Evolutionary conservation across 768 basidiomycete species (phyloP).

Genomic region (Serendipita indica): DNA sequence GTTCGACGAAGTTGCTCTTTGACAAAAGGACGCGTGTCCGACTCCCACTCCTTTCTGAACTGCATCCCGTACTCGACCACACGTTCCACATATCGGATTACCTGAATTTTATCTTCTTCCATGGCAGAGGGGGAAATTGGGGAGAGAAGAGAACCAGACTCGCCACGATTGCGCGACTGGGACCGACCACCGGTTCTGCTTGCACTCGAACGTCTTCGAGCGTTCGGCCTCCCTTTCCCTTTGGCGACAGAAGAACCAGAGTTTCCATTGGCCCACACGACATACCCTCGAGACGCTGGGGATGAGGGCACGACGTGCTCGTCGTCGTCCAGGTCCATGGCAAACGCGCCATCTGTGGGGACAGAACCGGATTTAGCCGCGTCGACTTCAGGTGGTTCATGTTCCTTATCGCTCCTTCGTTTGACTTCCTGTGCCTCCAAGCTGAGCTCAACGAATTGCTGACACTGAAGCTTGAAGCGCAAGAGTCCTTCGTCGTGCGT

Average conservation of each 20-base stretch:
- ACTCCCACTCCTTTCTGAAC: constrained; percentile 52
- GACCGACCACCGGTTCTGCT: not conserved
- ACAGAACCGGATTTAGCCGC: not conserved
- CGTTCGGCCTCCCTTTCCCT: constrained; percentile 6
- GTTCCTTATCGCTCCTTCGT: constrained; percentile 19
- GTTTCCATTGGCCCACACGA: not conserved
- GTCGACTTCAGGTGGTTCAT: constrained; percentile 18
- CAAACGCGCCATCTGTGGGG: not conserved
- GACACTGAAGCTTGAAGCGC: constrained; percentile 67
- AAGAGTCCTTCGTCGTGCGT: constrained; percentile 53
- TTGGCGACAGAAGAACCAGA: not conserved
- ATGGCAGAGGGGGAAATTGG: not conserved
- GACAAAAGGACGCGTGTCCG: constrained; percentile 46
- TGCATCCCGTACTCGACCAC: constrained; percentile 64
- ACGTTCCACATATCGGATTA: constrained; percentile 27
- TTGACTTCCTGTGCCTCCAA: constrained; percentile 48
- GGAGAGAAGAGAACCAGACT: not conserved
- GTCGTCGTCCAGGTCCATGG: constrained; percentile 11
- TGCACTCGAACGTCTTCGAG: not conserved
- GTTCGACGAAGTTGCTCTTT: constrained; percentile 55
- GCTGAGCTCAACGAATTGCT: constrained; percentile 74
- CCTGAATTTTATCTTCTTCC: not conserved
- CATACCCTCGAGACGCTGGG: not conserved
- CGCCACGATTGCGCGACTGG: not conserved
- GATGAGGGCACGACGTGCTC: not conserved